These are phyloP conservation scores for Diaporthe velutina DNA, from an alignment of 2,329 filamentous ascomycete genomes.

Conservation along the genomic window DNA sequence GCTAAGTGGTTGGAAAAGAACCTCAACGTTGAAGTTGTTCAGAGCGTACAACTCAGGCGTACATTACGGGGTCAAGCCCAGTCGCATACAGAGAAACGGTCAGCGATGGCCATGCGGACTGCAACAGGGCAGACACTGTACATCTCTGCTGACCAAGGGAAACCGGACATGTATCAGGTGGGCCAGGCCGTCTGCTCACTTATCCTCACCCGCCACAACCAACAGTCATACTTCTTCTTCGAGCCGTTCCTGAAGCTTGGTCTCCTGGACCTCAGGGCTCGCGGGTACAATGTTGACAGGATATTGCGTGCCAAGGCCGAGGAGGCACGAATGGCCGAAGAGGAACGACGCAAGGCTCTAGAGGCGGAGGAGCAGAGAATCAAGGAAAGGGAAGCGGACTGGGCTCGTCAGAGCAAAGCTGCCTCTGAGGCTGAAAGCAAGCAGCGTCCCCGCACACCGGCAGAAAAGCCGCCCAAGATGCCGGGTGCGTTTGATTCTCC, in stretches of 20 bases:
- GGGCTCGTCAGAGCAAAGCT: constrained; percentile 60
- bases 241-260: constrained; percentile 92
- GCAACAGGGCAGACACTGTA: constrained; percentile 76
- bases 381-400: constrained; percentile 65
- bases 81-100: constrained; percentile 80
- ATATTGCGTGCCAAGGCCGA: constrained; percentile 90
- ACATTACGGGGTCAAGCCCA: constrained; percentile 79
- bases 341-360: constrained; percentile 79
- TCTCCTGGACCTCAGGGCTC: constrained; percentile 82
- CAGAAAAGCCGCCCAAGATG: constrained; percentile 78
- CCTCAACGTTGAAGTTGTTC: constrained; percentile 81
- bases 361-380: constrained; percentile 80
- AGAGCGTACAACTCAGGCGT: constrained; percentile 81
- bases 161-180: constrained; percentile 90
- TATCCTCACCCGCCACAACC: constrained; percentile 84
- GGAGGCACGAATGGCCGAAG: constrained; percentile 88
- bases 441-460: constrained; percentile 73
- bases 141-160: constrained; percentile 72
- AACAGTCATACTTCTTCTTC: constrained; percentile 90
- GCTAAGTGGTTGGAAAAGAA: constrained; percentile 92
- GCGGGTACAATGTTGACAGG: constrained; percentile 96
- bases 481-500: constrained; percentile 83
- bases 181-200: constrained; percentile 87
- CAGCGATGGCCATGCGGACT: constrained; percentile 73
- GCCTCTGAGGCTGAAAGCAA: constrained; percentile 55